Conservation (phyloP, 2,329 filamentous ascomycete species). For the Penicillium sp. region DNA sequence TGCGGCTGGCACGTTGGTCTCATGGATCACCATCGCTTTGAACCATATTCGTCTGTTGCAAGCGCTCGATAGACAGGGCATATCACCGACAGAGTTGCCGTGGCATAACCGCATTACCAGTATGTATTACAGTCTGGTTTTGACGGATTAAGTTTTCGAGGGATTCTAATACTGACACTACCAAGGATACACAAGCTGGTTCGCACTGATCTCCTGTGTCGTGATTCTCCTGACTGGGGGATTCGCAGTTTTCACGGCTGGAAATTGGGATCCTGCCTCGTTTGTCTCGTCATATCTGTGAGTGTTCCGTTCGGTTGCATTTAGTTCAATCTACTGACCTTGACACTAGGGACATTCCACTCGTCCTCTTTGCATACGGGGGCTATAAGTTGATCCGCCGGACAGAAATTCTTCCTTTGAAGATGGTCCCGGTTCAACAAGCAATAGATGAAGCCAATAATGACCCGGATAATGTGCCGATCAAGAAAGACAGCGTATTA, state of each 20-base stretch:
- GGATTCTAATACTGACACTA: conserved; percentile 9
- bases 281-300: conserved; percentile 65
- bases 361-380: conserved; percentile 56
- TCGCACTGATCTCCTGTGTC: conserved; percentile 58
- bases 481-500: conserved; percentile 25
- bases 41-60: conserved; percentile 59
- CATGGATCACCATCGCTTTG: conserved; percentile 59
- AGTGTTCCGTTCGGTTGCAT: conserved; percentile 33
- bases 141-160: too few species aligned
- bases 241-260: conserved; percentile 60
- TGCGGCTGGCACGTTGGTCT: conserved; percentile 61
- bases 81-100: conserved; percentile 52
- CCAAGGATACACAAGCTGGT: conserved; percentile 59
- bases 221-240: conserved; percentile 68
- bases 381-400: conserved; percentile 66
- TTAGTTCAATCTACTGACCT: not conserved
- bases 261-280: conserved; percentile 55
- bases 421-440: conserved; percentile 52
- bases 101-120: conserved; percentile 64
- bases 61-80: conserved; percentile 56
- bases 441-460: conserved; percentile 49
- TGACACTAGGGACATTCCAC: conserved; percentile 53
- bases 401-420: conserved; percentile 54
- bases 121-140: conserved; percentile 34
- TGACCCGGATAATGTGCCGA: conserved; percentile 37